These are phyloP conservation scores for Malus hybrid DNA, from an alignment of 331 rosid species.

Conservation along the genomic window DNA sequence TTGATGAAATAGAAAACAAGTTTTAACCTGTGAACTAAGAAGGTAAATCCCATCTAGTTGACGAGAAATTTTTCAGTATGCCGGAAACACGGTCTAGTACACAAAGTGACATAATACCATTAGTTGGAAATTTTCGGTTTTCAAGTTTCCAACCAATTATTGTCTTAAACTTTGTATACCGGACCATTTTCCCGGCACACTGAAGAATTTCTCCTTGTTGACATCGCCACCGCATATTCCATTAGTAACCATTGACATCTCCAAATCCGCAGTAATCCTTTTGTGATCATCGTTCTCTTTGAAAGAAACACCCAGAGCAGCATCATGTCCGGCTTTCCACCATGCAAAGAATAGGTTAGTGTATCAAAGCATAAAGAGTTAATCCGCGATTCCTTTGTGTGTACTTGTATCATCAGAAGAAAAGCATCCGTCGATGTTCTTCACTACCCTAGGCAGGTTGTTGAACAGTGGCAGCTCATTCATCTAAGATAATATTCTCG, in stretches of 20 bases:
- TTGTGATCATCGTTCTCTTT: not conserved
- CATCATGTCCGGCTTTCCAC: conserved; percentile 6
- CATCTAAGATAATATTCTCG: conserved; percentile 26
- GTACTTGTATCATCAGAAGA: not conserved
- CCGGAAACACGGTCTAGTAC: no score
- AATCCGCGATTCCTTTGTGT: not conserved
- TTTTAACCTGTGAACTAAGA: conserved; percentile 15
- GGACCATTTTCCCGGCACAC: no score
- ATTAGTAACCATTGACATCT: not conserved
- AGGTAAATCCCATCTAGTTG: not conserved
- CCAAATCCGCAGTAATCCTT: not conserved
- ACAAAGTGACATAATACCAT: no score
- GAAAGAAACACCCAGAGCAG: not conserved
- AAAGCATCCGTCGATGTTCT: not conserved
- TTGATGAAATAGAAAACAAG: not conserved
- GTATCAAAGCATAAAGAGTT: conserved; percentile 13
- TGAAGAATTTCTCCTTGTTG: no score
- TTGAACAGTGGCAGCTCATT: not conserved
- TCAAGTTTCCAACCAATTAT: no score
- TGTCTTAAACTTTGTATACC: no score
- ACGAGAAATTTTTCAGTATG: no score
- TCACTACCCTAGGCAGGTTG: not conserved
- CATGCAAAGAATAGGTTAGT: conserved; percentile 18
- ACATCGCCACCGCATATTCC: not conserved
- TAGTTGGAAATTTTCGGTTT: no score